Percentiles rank a stretch among this genome's conserved stretches.
Conservation (phyloP, 1,284 basidiomycete species). For the Fomitiporia mediterranea region DNA sequence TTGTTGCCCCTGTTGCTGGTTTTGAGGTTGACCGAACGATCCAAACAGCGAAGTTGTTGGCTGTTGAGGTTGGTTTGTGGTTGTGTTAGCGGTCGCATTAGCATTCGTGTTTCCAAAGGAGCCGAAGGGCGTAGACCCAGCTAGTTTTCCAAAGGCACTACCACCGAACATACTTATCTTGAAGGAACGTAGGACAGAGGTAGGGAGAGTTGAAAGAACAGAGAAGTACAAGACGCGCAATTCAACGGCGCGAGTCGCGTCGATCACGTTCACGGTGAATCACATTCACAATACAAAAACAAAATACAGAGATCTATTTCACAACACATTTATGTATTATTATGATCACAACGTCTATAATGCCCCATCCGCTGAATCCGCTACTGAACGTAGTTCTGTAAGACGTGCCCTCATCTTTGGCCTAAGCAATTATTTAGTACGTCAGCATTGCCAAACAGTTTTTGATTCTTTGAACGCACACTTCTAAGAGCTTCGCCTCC, state of each 20-base stretch:
- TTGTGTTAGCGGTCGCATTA: background rate
- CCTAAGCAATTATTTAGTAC: conserved; percentile 24
- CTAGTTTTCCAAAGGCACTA: conserved; percentile 13
- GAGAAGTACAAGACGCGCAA: background rate
- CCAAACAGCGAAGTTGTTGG: conserved; percentile 11
- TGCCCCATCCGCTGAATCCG: background rate
- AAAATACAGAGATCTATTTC: background rate
- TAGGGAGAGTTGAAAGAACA: background rate
- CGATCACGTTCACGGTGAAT: background rate
- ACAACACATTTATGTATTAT: background rate
- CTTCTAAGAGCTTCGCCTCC: conserved; percentile 75
- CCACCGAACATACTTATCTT: conserved; percentile 13
- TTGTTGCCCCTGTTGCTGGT: conserved; percentile 12
- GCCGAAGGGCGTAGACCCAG: conserved; percentile 8
- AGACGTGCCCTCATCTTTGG: conserved; percentile 47
- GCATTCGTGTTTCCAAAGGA: conserved; percentile 14
- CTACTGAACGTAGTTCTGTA: conserved; percentile 37
- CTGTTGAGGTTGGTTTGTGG: background rate
- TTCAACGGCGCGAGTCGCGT: background rate
- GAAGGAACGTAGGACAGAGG: background rate
- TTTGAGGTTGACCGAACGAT: conserved; percentile 15
- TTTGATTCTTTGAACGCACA: conserved; percentile 43
- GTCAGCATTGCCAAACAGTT: background rate
- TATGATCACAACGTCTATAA: background rate
- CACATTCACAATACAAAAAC: background rate